Evolutionary conservation across 139 green algal genomes (phyloP).

Genomic region (Tetraselmis striata): DNA sequence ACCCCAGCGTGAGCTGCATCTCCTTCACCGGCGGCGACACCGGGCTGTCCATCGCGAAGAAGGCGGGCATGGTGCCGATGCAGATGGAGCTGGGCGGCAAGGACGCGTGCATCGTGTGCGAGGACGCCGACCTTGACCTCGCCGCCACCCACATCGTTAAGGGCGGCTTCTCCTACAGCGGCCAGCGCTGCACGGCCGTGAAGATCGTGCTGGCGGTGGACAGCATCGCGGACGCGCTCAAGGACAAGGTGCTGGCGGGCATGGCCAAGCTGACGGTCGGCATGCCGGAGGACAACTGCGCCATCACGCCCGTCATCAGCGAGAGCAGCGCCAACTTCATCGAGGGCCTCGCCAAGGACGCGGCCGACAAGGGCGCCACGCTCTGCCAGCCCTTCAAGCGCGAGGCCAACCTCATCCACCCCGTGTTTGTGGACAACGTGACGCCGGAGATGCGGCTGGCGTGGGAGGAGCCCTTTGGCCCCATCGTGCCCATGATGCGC

Average conservation of each 20-base stretch:
- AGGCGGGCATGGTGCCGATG: conserved; percentile 87
- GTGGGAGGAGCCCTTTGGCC: conserved; percentile 96
- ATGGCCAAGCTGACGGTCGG: conserved; percentile 78
- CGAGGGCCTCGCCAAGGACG: conserved; percentile 68
- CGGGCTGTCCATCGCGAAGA: conserved; percentile 56
- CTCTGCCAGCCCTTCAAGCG: conserved; percentile 60
- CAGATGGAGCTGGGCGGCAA: conserved; percentile 99
- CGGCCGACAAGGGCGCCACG: conserved; percentile 56
- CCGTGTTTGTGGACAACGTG: conserved; percentile 85
- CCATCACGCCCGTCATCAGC: conserved; percentile 87
- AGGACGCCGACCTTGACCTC: conserved; percentile 82
- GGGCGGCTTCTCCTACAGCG: conserved; percentile 32
- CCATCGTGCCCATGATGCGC: conserved; percentile 86
- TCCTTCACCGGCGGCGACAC: conserved; percentile 85
- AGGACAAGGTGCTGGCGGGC: conserved; percentile 43
- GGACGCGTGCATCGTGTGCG: conserved; percentile 86
- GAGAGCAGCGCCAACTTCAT: conserved; percentile 88
- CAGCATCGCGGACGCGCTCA: conserved; percentile 69
- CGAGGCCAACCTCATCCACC: conserved; percentile 91
- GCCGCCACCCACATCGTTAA: conserved; percentile 88
- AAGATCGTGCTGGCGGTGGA: conserved; percentile 75
- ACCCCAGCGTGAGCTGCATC: conserved; percentile 80
- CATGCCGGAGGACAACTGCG: conserved; percentile 72
- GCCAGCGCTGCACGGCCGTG: conserved; percentile 89
- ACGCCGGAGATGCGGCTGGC: conserved; percentile 82